These are phyloP conservation scores for Xerocomus spinulosus DNA, from an alignment of 768 basidiomycete species.

Conservation along the genomic window DNA sequence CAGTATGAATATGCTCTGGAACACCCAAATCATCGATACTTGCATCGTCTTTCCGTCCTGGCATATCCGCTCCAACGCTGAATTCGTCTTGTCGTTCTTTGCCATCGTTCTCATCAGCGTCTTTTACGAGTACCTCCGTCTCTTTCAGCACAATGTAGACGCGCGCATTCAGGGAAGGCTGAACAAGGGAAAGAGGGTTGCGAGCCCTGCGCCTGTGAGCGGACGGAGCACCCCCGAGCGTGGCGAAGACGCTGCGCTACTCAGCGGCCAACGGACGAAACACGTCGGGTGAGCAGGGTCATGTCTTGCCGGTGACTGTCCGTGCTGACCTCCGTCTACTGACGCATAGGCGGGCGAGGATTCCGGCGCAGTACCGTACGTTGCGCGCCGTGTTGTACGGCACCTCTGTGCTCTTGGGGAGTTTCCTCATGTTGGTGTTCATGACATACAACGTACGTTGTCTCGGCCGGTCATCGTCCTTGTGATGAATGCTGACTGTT, in stretches of 20 bases:
- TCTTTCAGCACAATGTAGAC: conserved; percentile 58
- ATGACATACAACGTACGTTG: conserved; percentile 91
- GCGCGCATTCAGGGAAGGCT: conserved; percentile 49
- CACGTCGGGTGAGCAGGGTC: conserved; percentile 39
- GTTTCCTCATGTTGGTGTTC: conserved; percentile 92
- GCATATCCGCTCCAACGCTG: conserved; percentile 58
- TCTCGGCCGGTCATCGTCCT: background rate
- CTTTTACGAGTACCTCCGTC: conserved; percentile 77
- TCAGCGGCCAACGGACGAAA: conserved; percentile 44
- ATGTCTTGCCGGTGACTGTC: background rate
- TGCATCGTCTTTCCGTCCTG: conserved; percentile 78
- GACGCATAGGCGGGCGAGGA: background rate
- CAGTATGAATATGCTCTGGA: conserved; percentile 85
- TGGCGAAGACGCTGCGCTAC: conserved; percentile 50
- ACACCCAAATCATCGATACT: conserved; percentile 73
- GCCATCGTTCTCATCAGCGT: conserved; percentile 63
- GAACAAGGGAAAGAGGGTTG: conserved; percentile 45
- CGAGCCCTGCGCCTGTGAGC: conserved; percentile 31
- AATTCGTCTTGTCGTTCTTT: conserved; percentile 62
- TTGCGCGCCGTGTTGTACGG: conserved; percentile 70
- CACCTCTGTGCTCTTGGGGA: conserved; percentile 70
- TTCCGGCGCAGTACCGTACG: conserved; percentile 37
- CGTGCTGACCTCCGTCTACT: conserved; percentile 36
- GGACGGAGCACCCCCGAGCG: conserved; percentile 39
- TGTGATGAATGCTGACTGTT: background rate